These are phyloP conservation scores for Talinum fruticosum DNA, from an alignment of 148 eudicot genomes.

Conservation along the genomic window DNA sequence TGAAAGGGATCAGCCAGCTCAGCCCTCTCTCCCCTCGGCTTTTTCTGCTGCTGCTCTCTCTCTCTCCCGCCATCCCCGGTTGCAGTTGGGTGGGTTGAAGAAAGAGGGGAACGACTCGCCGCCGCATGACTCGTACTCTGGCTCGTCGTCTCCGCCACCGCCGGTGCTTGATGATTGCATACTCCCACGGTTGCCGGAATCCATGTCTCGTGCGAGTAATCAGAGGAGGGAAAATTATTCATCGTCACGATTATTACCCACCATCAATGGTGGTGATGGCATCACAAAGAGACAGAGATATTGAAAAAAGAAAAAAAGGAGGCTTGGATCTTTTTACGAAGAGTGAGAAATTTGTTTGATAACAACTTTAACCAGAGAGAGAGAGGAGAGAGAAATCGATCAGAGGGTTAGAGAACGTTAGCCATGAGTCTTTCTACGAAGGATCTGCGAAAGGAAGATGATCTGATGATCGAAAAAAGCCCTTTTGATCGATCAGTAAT, in stretches of 20 bases:
- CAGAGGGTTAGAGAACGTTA: slow-evolving; percentile 21
- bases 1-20: no score
- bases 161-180: slow-evolving; percentile 52
- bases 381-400: slow-evolving; percentile 19
- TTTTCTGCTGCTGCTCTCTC: no score
- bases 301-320: background rate
- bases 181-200: slow-evolving; percentile 67
- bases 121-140: slow-evolving; percentile 53
- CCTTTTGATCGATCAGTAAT: slow-evolving; percentile 13
- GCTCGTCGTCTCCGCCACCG: slow-evolving; percentile 47
- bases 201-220: slow-evolving; percentile 37
- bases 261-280: background rate
- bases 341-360: background rate
- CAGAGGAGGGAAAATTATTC: background rate
- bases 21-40: no score
- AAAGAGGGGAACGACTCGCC: slow-evolving; percentile 23
- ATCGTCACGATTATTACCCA: background rate
- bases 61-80: no score
- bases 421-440: slow-evolving; percentile 30
- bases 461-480: slow-evolving; percentile 16
- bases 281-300: background rate
- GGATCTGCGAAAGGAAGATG: slow-evolving; percentile 23
- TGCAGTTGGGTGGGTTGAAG: slow-evolving; percentile 8
- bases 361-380: background rate
- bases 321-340: background rate